These are phyloP conservation scores for Mucor irregularis DNA, from an alignment of 371 early-diverging fungal genomes.

Conservation along the genomic window DNA sequence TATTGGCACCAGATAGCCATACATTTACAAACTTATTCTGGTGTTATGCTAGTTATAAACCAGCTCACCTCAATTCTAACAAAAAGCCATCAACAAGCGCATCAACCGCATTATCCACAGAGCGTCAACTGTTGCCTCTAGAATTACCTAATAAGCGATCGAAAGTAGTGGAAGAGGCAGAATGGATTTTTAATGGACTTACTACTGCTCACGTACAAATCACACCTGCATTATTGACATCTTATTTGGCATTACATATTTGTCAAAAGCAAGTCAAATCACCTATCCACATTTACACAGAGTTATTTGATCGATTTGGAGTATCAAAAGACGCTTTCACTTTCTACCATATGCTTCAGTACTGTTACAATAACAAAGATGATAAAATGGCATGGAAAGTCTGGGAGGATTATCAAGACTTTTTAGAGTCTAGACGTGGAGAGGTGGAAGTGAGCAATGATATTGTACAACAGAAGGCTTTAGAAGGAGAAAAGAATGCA, in stretches of 20 bases:
- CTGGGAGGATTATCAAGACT: constrained; percentile 57
- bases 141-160: constrained; percentile 41
- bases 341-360: constrained; percentile 50
- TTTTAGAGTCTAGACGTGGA: constrained; percentile 34
- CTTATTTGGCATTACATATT: constrained; percentile 61
- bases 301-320: constrained; percentile 42
- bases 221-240: constrained; percentile 56
- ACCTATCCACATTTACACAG: constrained; percentile 43
- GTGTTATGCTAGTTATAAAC: constrained; percentile 60
- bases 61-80: too few species aligned
- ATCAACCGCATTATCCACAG: constrained; percentile 4
- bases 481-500: constrained; percentile 7
- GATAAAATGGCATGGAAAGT: constrained; percentile 50
- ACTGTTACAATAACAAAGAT: constrained; percentile 51
- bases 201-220: constrained; percentile 31
- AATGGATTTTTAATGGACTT: constrained; percentile 40
- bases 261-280: constrained; percentile 52
- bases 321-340: constrained; percentile 60
- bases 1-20: constrained; percentile 52
- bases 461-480: constrained; percentile 19
- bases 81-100: not conserved
- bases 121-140: constrained; percentile 24
- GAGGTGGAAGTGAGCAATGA: not conserved
- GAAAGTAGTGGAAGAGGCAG: constrained; percentile 44
- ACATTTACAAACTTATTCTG: constrained; percentile 70